These are phyloP conservation scores for Aspergillus awamori DNA, from an alignment of 2,329 filamentous ascomycete species.

Conservation along the genomic window DNA sequence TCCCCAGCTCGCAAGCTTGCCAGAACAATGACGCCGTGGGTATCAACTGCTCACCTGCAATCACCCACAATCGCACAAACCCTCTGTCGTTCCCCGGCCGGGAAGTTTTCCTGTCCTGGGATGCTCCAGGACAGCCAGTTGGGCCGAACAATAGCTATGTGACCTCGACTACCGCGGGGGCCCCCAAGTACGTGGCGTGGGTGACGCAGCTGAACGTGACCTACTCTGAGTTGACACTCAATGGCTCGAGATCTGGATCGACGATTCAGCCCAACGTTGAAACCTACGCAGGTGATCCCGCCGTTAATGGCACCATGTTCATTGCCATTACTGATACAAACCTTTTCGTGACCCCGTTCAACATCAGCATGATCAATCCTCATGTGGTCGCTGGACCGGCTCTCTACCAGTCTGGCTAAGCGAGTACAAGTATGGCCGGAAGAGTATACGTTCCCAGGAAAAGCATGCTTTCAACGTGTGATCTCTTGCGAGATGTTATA, in stretches of 20 bases:
- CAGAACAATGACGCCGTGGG: slow-evolving; percentile 55
- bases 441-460: too few relatives aligned
- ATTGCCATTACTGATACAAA: slow-evolving; percentile 73
- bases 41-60: slow-evolving; percentile 63
- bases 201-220: slow-evolving; percentile 77
- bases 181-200: slow-evolving; percentile 72
- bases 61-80: slow-evolving; percentile 68
- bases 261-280: slow-evolving; percentile 73
- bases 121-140: slow-evolving; percentile 66
- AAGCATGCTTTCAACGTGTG: too few relatives aligned
- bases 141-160: slow-evolving; percentile 84
- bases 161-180: slow-evolving; percentile 61
- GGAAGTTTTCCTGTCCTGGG: slow-evolving; percentile 72
- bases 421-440: too few relatives aligned
- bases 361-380: slow-evolving; percentile 72
- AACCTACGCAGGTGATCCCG: slow-evolving; percentile 69
- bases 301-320: slow-evolving; percentile 78
- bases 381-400: slow-evolving; percentile 72
- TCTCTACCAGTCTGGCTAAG: slow-evolving; percentile 76
- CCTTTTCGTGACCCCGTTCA: slow-evolving; percentile 73
- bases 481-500: too few relatives aligned
- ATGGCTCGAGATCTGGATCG: slow-evolving; percentile 58
- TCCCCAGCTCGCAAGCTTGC: slow-evolving; percentile 56
- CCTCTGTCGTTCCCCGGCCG: slow-evolving; percentile 76
- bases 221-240: slow-evolving; percentile 62